Evolutionary conservation across 106 monocot species (phyloP).

Genomic region (Cymbidium sinense): DNA sequence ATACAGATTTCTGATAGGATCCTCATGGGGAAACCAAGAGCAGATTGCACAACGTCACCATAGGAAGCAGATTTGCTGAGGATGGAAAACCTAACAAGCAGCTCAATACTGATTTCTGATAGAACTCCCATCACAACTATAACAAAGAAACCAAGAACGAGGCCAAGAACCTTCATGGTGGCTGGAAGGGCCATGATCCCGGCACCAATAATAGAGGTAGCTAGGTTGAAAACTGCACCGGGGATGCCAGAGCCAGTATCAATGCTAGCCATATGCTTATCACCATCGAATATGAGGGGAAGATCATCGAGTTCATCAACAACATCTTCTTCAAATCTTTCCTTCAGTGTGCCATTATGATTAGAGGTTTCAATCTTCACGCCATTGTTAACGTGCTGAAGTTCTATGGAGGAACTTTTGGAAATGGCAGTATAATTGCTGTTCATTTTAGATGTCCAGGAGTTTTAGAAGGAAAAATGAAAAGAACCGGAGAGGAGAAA

Average conservation of each 20-base stretch:
- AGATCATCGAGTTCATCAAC: constrained; percentile 37
- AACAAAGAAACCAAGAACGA: constrained; percentile 36
- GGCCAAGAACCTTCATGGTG: constrained; percentile 80
- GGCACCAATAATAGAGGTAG: constrained; percentile 84
- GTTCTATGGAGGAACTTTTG: constrained; percentile 31
- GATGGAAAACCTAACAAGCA: constrained; percentile 56
- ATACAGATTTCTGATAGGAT: constrained; percentile 63
- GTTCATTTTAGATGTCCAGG: constrained; percentile 16
- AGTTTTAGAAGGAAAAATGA: background rate
- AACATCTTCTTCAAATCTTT: constrained; percentile 4
- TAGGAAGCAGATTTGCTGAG: constrained; percentile 49
- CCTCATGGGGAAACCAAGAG: constrained; percentile 42
- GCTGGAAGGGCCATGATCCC: constrained; percentile 96
- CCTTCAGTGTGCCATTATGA: background rate
- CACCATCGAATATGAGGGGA: constrained; percentile 34
- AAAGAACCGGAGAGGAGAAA: background rate
- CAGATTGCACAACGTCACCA: constrained; percentile 57
- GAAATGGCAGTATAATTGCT: constrained; percentile 32
- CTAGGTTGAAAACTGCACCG: constrained; percentile 84
- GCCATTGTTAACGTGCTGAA: constrained; percentile 18
- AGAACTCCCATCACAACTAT: constrained; percentile 67
- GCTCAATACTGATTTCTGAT: constrained; percentile 80
- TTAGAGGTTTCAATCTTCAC: background rate
- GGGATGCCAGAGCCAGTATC: constrained; percentile 40
- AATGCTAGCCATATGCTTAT: background rate